A percentile compares a stretch with the other conserved stretches of the same genome.
Conservation (phyloP, 768 basidiomycete species). For the Termitomyces eurrhizus region DNA sequence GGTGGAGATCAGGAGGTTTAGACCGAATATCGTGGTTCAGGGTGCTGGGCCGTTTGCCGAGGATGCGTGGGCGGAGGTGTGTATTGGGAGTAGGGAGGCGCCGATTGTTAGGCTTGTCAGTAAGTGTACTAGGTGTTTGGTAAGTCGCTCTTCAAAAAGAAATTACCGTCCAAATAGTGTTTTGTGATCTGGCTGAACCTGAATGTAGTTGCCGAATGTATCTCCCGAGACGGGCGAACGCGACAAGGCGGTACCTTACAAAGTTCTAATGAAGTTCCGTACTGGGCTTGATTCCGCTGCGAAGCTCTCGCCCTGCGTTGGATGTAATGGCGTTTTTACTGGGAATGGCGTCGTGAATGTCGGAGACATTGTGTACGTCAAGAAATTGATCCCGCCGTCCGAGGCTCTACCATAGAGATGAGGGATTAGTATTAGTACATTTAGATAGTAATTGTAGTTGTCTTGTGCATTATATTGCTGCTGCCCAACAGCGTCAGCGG, state of each 20-base stretch:
- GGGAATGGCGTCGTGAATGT: conserved; percentile 51
- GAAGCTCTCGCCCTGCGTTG: conserved; percentile 57
- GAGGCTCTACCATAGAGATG: background rate
- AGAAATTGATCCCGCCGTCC: conserved; percentile 27
- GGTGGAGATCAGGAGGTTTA: conserved; percentile 49
- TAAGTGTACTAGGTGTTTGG: conserved; percentile 70
- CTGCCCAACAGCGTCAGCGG: background rate
- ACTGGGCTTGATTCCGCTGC: conserved; percentile 48
- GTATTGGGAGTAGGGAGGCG: conserved; percentile 40
- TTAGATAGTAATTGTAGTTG: background rate
- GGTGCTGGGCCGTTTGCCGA: conserved; percentile 72
- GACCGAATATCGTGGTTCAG: conserved; percentile 70
- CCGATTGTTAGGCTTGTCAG: conserved; percentile 56
- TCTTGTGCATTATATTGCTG: background rate
- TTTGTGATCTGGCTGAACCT: background rate
- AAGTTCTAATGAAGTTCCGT: conserved; percentile 72
- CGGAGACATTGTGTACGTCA: conserved; percentile 56
- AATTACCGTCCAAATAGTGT: background rate
- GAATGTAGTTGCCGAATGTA: conserved; percentile 65
- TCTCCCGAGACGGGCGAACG: conserved; percentile 58
- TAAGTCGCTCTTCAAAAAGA: conserved; percentile 26
- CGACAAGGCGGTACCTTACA: conserved; percentile 72
- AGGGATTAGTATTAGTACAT: too few relatives aligned
- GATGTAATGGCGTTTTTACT: conserved; percentile 56
- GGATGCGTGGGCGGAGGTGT: conserved; percentile 63